Base-by-base conservation (phyloP, 345 rosid species). In the Salix brachista region DNA sequence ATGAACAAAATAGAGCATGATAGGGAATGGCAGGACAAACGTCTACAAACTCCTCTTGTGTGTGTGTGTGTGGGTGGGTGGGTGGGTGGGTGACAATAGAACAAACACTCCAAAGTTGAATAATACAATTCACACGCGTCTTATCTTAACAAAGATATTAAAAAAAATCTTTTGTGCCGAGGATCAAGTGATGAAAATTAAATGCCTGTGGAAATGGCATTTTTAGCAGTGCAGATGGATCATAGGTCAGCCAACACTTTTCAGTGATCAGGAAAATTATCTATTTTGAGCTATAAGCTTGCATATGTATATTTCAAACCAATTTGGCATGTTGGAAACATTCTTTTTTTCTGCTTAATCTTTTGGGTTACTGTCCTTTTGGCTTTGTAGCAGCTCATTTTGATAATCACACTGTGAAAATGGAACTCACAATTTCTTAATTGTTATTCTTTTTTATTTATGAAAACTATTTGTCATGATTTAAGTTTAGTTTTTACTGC, bases 231-330 rank as follows among this genome's bases (percentile, higher is more conserved):
- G 81, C 87, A 77, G 70, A 77, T 86, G 88, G 85, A 84, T 78
- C 46, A 82, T 74, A 87, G 83, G 39, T 80, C 88, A 58, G 81
- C 80, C 69, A 86, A 86, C 41, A 74, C 19, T 7, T 73, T 41
- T 90, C 48, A 89, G 87, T 73, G 93, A 90, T 80, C 83, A 90
- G 83, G 90, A 87, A 58, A 65, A 69, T 61, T 77, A 79, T 77
- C 41, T 68, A 5, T 76, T 62, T 70, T 84, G 56, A 72, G 77
- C 62, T 75, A 66, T 50, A 46, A 72, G 69, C 16, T 44, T 44
- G 13, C 17, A 11, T 44, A 44, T 56, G 12, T 56, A n/a, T 56
- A 56, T 21, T 56, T 56, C 17, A 14, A 44, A 44, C 50, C 61
- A 8, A 60, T 48, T 72, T 78, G 44, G 68, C 67, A 23, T 14